phyloP scores from a whole-genome alignment of 345 rosid species.

The Dovyalis caffra region DNA sequence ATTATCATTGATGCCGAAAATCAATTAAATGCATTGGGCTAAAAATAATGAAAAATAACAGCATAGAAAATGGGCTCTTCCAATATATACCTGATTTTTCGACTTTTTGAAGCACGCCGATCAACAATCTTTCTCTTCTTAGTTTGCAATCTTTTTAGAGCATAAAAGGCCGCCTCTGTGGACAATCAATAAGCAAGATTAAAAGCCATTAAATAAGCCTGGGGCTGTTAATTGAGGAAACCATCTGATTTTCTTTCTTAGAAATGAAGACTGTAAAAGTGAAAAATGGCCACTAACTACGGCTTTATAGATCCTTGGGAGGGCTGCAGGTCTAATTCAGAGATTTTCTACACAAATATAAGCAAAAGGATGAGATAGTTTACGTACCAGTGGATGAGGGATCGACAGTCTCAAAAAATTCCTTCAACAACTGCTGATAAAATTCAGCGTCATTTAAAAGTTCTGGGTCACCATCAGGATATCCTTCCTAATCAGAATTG shows the following conservation, averaged over 20 bases:
- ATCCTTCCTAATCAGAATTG: constrained; percentile 43
- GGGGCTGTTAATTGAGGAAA: background rate
- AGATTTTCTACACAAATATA: background rate
- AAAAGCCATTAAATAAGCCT: background rate
- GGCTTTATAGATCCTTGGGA: background rate
- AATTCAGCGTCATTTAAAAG: constrained; percentile 86
- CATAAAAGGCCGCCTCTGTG: constrained; percentile 71
- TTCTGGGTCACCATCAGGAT: constrained; percentile 73
- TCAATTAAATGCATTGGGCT: background rate
- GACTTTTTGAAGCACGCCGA: constrained; percentile 83
- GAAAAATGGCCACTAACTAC: background rate
- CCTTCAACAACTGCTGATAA: constrained; percentile 80
- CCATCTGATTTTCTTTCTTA: background rate
- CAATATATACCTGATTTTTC: constrained; percentile 65
- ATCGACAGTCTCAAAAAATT: constrained; percentile 76
- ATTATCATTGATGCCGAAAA: background rate
- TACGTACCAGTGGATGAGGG: constrained; percentile 61
- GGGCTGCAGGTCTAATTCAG: too few species aligned
- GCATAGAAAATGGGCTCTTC: background rate
- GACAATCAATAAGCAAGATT: constrained; percentile 14
- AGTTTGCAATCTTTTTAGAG: constrained; percentile 60
- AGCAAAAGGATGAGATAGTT: background rate
- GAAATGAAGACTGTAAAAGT: background rate
- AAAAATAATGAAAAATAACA: background rate
- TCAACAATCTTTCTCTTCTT: constrained; percentile 90